phyloP scores from a whole-genome alignment of 1,139 yeast species.

The Candida labiduridarum region DNA sequence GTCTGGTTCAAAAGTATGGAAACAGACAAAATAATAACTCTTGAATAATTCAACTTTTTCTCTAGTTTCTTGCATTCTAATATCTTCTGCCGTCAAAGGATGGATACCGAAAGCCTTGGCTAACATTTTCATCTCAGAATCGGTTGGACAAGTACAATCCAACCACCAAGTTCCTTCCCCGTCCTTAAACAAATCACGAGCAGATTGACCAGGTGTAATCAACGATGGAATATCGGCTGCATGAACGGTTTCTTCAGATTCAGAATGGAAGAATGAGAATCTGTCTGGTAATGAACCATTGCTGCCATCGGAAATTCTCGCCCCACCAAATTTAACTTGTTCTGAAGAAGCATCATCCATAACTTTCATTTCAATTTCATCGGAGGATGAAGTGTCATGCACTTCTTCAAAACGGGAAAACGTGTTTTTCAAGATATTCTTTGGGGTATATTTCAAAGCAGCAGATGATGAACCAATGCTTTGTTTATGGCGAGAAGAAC shows the following conservation, averaged over 20 bases:
- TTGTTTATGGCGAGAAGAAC: constrained; percentile 16
- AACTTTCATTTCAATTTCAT: constrained; percentile 13
- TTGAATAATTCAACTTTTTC: constrained; percentile 78
- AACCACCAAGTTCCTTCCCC: constrained; percentile 73
- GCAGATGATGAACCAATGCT: constrained; percentile 30
- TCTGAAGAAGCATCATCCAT: constrained; percentile 19
- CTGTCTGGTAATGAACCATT: constrained; percentile 62
- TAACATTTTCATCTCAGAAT: constrained; percentile 62
- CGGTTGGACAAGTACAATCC: constrained; percentile 70
- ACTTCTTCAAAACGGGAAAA: constrained; percentile 13
- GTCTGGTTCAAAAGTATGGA: constrained; percentile 77
- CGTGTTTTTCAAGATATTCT: constrained; percentile 29
- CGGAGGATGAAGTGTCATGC: constrained; percentile 13
- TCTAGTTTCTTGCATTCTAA: constrained; percentile 79
- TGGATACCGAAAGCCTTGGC: constrained; percentile 79
- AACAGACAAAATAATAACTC: constrained; percentile 75
- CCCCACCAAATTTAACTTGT: constrained; percentile 29
- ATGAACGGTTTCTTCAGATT: constrained; percentile 83
- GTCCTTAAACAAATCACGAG: constrained; percentile 61
- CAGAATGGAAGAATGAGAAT: constrained; percentile 80
- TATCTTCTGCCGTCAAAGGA: constrained; percentile 83
- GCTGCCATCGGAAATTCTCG: constrained; percentile 14
- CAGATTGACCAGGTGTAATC: constrained; percentile 63
- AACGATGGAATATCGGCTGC: constrained; percentile 84
- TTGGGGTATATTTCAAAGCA: constrained; percentile 65